A percentile compares a stretch with the other conserved stretches of the same genome.
These are phyloP conservation scores for Boletus reticulatus DNA, from an alignment of 768 basidiomycete genomes.

Conservation along the genomic window DNA sequence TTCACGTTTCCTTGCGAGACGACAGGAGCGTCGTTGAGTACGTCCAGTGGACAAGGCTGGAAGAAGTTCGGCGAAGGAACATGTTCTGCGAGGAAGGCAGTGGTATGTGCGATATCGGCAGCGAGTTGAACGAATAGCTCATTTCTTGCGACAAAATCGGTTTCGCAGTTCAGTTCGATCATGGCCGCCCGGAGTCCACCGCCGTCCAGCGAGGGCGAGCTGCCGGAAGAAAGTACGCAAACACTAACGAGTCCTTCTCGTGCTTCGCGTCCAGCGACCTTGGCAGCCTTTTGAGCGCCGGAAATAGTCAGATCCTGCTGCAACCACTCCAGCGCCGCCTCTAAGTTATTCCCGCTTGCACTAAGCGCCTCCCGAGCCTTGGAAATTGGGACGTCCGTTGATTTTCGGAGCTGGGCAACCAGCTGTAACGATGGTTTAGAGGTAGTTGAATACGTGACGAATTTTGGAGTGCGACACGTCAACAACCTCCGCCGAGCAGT, in stretches of 20 bases:
- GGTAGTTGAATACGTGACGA: constrained; percentile 49
- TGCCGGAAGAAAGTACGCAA: constrained; percentile 68
- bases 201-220: constrained; percentile 35
- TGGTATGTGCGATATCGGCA: constrained; percentile 78
- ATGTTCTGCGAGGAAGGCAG: constrained; percentile 66
- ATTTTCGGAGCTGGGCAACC: constrained; percentile 83
- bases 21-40: constrained; percentile 64
- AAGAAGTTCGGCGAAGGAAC: constrained; percentile 37
- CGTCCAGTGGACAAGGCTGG: constrained; percentile 48
- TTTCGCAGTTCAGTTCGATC: constrained; percentile 94
- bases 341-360: constrained; percentile 69
- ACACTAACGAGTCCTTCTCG: constrained; percentile 78
- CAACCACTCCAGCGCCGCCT: constrained; percentile 78
- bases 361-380: constrained; percentile 88
- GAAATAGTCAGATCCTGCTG: constrained; percentile 66
- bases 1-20: constrained; percentile 38
- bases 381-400: constrained; percentile 75
- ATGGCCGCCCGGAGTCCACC: constrained; percentile 73
- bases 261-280: constrained; percentile 72
- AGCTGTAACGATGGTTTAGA: constrained; percentile 69
- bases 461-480: neutral
- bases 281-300: constrained; percentile 79
- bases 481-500: constrained; percentile 1
- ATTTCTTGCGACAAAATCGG: constrained; percentile 92
- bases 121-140: constrained; percentile 77